Evolutionary conservation across 768 basidiomycete genomes (phyloP).

Genomic region (Clitopilus hobsonii): DNA sequence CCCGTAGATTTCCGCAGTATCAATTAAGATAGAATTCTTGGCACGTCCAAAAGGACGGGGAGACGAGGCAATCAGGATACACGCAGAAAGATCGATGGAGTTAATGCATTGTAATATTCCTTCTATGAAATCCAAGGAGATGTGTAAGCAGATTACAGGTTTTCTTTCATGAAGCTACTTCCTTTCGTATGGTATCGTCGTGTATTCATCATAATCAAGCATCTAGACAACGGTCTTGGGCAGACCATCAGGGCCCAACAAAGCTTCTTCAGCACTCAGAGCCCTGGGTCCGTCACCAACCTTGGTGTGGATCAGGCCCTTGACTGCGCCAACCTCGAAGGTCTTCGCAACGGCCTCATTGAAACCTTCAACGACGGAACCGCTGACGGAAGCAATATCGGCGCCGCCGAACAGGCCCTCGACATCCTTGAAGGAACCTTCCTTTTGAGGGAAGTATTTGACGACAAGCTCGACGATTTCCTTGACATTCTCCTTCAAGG

Average conservation of each 20-base stretch:
- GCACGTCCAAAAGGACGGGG: too few relatives aligned
- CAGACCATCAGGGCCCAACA: constrained; percentile 66
- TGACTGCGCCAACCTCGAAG: constrained; percentile 75
- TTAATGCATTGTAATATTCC: too few relatives aligned
- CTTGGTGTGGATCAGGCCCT: constrained; percentile 85
- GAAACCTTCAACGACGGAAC: constrained; percentile 64
- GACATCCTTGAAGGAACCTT: constrained; percentile 66
- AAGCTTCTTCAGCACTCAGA: constrained; percentile 52
- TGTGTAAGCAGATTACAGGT: background rate
- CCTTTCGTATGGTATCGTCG: constrained; percentile 13
- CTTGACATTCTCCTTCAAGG: constrained; percentile 68
- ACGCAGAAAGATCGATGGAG: background rate
- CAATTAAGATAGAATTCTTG: too few relatives aligned
- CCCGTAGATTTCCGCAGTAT: too few relatives aligned
- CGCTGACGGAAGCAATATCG: constrained; percentile 33
- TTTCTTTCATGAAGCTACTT: background rate
- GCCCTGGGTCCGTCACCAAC: constrained; percentile 90
- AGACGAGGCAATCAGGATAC: constrained; percentile 1
- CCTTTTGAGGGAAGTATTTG: constrained; percentile 84
- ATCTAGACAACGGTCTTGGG: constrained; percentile 45
- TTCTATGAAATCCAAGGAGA: constrained; percentile 1
- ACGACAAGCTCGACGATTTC: constrained; percentile 74
- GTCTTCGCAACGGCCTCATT: constrained; percentile 71
- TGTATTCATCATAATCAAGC: too few relatives aligned
- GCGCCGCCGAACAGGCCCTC: constrained; percentile 53